These are phyloP conservation scores for Austroboletus eburneus DNA, from an alignment of 768 basidiomycete species.

Conservation along the genomic window DNA sequence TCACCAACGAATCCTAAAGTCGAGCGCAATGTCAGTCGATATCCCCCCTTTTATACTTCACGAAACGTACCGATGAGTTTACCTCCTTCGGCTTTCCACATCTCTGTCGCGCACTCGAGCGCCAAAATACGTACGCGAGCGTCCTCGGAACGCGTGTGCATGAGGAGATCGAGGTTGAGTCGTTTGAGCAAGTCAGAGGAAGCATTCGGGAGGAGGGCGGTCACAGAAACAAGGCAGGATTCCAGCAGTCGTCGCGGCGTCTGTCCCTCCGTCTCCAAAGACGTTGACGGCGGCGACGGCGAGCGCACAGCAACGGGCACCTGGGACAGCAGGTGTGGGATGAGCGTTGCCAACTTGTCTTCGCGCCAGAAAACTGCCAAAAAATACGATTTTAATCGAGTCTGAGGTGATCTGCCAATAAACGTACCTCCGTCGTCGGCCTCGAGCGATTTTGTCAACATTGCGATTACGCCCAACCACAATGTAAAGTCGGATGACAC, in stretches of 20 bases:
- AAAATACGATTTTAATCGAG: neutral
- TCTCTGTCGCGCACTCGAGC: conserved; percentile 56
- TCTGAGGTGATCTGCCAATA: neutral
- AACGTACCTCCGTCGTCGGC: conserved; percentile 77
- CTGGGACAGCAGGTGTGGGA: conserved; percentile 61
- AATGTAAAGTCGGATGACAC: conserved; percentile 38
- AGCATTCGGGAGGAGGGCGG: conserved; percentile 12
- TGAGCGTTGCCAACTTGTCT: conserved; percentile 64
- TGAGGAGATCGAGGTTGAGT: conserved; percentile 78
- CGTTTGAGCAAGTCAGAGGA: conserved; percentile 55
- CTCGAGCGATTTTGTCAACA: conserved; percentile 64
- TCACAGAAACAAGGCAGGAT: conserved; percentile 18
- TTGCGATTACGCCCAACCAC: conserved; percentile 60
- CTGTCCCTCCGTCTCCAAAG: neutral
- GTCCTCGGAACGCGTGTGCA: conserved; percentile 88
- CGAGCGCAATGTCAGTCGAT: neutral
- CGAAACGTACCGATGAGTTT: conserved; percentile 63
- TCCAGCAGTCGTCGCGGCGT: conserved; percentile 10
- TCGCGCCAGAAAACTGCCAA: conserved; percentile 83
- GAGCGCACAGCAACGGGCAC: conserved; percentile 47
- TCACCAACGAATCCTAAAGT: conserved; percentile 68
- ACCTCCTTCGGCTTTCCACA: conserved; percentile 76
- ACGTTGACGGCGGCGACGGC: neutral
- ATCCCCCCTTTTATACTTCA: too few species aligned
- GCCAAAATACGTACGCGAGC: conserved; percentile 64